Conservation (phyloP, 768 basidiomycete species). For the Pisolithus orientalis region DNA sequence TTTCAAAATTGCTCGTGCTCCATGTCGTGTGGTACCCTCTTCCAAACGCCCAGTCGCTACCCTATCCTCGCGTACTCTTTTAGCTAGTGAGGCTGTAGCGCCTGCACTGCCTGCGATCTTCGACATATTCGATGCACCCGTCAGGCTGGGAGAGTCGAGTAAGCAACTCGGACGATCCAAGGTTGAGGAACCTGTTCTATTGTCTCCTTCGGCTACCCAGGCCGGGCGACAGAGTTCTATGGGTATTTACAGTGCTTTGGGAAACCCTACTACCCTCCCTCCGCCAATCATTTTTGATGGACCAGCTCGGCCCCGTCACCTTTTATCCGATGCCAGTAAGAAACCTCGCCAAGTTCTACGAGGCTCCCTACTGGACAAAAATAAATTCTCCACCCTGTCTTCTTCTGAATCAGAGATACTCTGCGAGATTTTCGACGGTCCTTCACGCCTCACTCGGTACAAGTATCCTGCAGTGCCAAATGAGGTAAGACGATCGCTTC, state of each 20-base stretch:
- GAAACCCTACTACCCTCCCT: constrained; percentile 31
- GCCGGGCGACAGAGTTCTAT: constrained; percentile 2
- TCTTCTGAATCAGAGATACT: constrained; percentile 26
- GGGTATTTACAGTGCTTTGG: constrained; percentile 6
- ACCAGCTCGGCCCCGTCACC: constrained; percentile 34
- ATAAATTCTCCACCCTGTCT: constrained; percentile 7
- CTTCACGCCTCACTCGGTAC: constrained; percentile 29
- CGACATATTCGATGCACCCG: constrained; percentile 49
- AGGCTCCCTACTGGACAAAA: background rate
- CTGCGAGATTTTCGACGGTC: constrained; percentile 40
- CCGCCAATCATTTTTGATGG: constrained; percentile 44
- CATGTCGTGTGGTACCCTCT: constrained; percentile 7
- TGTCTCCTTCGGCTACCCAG: constrained; percentile 5
- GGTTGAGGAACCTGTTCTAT: constrained; percentile 1
- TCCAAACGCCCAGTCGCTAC: constrained; percentile 12
- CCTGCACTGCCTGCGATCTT: constrained; percentile 31
- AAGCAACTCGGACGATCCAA: constrained; percentile 16
- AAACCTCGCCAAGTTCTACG: constrained; percentile 7
- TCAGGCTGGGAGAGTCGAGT: constrained; percentile 32
- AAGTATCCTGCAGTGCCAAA: constrained; percentile 6
- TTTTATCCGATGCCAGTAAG: constrained; percentile 9
- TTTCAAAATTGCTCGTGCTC: constrained; percentile 1
- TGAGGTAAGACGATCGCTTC: constrained; percentile 11
- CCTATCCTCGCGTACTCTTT: constrained; percentile 4
- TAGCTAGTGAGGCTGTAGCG: background rate